phyloP scores from a whole-genome alignment of 257 asterid species.

The Solanum rostratum region DNA sequence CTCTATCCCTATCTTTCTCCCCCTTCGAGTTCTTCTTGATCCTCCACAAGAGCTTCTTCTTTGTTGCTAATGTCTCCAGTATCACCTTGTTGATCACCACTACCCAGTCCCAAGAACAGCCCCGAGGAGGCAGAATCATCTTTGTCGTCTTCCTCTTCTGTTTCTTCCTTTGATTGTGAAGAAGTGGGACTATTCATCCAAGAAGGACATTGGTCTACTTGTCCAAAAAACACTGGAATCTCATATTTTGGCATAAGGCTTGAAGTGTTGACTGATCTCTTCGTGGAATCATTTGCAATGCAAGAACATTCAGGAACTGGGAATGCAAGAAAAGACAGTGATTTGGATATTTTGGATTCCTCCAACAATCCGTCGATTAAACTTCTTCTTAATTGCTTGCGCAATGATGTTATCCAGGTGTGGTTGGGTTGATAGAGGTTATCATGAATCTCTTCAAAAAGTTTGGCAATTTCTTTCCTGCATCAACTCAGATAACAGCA shows the following conservation, averaged over 20 bases:
- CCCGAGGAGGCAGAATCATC: constrained; percentile 44
- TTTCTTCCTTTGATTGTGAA: constrained; percentile 28
- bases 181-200: constrained; percentile 34
- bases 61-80: constrained; percentile 46
- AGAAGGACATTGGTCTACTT: constrained; percentile 50
- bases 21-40: constrained; percentile 90
- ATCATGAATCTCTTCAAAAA: constrained; percentile 59
- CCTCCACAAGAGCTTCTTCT: constrained; percentile 81
- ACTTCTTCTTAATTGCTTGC: constrained; percentile 50
- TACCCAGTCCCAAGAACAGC: constrained; percentile 39
- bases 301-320: constrained; percentile 88
- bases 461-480: constrained; percentile 52
- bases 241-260: constrained; percentile 22
- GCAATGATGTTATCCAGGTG: constrained; percentile 56
- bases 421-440: constrained; percentile 71
- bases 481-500: not conserved
- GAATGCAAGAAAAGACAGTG: constrained; percentile 58
- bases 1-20: constrained; percentile 53
- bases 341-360: constrained; percentile 39
- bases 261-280: constrained; percentile 18
- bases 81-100: constrained; percentile 36
- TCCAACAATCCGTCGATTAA: constrained; percentile 40
- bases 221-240: constrained; percentile 25
- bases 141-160: constrained; percentile 45
- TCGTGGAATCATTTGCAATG: constrained; percentile 11